Percentiles rank a stretch among this genome's conserved stretches.
These are phyloP conservation scores for Pulicaria dysenterica DNA, from an alignment of 129 eudicot species.

Conservation along the genomic window DNA sequence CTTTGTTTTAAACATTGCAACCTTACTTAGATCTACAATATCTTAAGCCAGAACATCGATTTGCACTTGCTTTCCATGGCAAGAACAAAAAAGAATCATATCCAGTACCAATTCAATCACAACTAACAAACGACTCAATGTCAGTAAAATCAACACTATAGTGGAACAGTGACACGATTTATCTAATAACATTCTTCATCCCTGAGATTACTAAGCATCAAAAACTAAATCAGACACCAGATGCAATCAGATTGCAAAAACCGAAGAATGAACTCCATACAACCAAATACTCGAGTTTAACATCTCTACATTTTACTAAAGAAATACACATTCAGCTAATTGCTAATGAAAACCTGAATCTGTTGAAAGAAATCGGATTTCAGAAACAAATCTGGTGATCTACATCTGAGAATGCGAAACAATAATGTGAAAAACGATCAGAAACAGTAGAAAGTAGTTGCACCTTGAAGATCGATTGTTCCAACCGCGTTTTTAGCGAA, in stretches of 20 bases:
- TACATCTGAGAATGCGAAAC: not conserved
- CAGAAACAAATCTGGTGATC: slow-evolving; percentile 34
- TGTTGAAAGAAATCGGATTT: slow-evolving; percentile 1
- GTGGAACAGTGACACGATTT: not conserved
- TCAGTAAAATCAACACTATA: slow-evolving; percentile 1
- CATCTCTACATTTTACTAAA: slow-evolving; percentile 18
- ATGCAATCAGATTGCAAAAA: slow-evolving; percentile 27
- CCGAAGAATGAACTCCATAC: not conserved
- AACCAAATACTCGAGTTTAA: not conserved
- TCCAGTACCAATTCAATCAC: not conserved
- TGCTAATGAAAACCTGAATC: slow-evolving; percentile 23
- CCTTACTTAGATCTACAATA: slow-evolving; percentile 18
- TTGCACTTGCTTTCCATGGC: not conserved
- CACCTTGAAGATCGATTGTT: slow-evolving; percentile 36
- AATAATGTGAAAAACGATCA: not conserved
- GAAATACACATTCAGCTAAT: slow-evolving; percentile 20
- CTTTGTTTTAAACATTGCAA: not conserved
- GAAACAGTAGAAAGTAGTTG: slow-evolving; percentile 10
- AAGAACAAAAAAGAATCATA: not conserved
- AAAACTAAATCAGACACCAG: slow-evolving; percentile 20
- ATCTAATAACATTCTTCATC: not conserved
- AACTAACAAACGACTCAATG: not conserved
- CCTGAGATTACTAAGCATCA: not conserved
- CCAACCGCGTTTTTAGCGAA: slow-evolving; percentile 5
- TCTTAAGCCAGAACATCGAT: not conserved